These are phyloP conservation scores for Verticillium tricorpus DNA, from an alignment of 2,329 filamentous ascomycete genomes.

Conservation along the genomic window DNA sequence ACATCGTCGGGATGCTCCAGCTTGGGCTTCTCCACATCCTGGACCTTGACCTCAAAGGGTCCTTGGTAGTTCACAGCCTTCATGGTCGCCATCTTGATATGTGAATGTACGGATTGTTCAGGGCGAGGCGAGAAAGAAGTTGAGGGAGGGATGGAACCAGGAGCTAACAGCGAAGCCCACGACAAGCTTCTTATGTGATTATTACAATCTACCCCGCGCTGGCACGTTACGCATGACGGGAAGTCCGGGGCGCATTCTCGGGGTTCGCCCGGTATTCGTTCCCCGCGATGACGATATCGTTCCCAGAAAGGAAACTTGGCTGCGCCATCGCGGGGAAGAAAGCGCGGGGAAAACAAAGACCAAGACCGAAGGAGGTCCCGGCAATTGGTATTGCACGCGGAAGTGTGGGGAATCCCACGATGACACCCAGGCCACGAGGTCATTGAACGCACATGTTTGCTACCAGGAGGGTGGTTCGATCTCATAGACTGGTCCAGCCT, in stretches of 20 bases:
- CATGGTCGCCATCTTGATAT: constrained; percentile 35
- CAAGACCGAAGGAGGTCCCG: not conserved
- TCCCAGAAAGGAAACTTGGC: not conserved
- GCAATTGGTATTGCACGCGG: not conserved
- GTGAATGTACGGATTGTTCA: not conserved
- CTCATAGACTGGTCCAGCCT: not conserved
- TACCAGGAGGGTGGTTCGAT: not conserved
- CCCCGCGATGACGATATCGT: not conserved
- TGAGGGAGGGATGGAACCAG: not conserved
- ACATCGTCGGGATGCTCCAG: constrained; percentile 61
- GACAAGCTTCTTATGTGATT: not conserved
- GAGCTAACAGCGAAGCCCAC: not conserved
- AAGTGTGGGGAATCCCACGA: not conserved
- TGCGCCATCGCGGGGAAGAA: not conserved
- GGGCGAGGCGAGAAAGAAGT: not conserved
- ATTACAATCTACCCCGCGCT: not conserved
- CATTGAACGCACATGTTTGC: not conserved
- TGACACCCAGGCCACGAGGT: not conserved
- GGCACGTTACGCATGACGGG: not conserved
- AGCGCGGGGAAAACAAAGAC: not conserved
- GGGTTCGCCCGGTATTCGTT: not conserved
- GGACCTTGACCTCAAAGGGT: constrained; percentile 57
- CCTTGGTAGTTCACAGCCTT: constrained; percentile 61
- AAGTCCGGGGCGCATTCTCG: not conserved
- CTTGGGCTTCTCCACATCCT: constrained; percentile 53